Conservation (phyloP, 805 yeast genomes). For the Pichia scutulata region DNA sequence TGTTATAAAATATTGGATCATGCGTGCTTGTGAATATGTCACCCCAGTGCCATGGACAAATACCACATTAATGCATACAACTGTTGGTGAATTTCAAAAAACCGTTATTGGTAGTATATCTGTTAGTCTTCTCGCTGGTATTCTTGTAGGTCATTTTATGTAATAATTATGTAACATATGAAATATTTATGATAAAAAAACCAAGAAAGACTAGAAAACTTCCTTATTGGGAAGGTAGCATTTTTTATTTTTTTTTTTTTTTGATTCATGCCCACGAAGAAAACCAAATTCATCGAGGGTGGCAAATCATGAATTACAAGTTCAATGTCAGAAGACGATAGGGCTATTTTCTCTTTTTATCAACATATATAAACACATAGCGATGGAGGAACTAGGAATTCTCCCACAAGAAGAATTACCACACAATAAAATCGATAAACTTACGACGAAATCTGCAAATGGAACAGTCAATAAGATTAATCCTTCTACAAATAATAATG, state of each 20-base stretch:
- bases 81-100: conserved; percentile 2
- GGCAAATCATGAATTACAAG: background rate
- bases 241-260: no score
- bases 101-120: background rate
- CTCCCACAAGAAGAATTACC: conserved; percentile 18
- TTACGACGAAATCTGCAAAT: conserved; percentile 7
- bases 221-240: background rate
- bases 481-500: conserved; percentile 33
- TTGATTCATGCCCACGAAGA: background rate
- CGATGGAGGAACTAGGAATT: conserved; percentile 62
- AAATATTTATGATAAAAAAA: background rate
- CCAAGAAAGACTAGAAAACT: background rate
- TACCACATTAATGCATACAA: background rate
- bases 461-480: conserved; percentile 14
- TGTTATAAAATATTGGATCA: background rate
- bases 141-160: background rate
- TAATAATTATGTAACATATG: background rate
- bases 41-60: background rate
- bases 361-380: background rate
- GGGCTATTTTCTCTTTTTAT: background rate
- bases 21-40: background rate
- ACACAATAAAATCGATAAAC: conserved; percentile 11
- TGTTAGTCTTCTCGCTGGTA: background rate
- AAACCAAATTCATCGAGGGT: background rate
- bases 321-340: background rate